phyloP scores from a whole-genome alignment of 2,329 filamentous ascomycete species.

The Zasmidium angulare region DNA sequence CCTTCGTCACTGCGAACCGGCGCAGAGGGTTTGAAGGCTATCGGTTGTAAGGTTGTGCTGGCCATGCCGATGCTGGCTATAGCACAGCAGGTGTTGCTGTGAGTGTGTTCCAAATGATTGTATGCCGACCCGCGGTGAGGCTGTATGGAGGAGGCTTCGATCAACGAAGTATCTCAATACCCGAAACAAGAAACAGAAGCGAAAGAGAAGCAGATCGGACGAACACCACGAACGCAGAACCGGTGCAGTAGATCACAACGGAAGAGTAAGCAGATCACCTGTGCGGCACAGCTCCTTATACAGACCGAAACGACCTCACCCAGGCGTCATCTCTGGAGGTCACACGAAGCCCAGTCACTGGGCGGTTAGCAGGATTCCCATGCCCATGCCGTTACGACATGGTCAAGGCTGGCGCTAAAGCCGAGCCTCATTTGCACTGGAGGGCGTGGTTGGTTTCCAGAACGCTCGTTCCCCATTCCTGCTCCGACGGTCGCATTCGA shows the following conservation, averaged over 20 bases:
- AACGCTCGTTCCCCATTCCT: conserved; percentile 14
- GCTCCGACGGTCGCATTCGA: conserved; percentile 4
- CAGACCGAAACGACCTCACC: conserved; percentile 14
- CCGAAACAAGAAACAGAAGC: conserved; percentile 21
- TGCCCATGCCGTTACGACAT: conserved; percentile 22
- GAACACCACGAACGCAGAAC: conserved; percentile 21
- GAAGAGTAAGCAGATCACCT: conserved; percentile 20
- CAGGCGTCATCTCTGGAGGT: conserved; percentile 22
- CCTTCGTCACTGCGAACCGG: conserved; percentile 54
- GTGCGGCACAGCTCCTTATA: conserved; percentile 30
- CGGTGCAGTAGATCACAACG: conserved; percentile 21
- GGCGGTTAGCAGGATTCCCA: conserved; percentile 30
- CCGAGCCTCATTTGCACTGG: conserved; percentile 25
- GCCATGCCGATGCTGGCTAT: neutral
- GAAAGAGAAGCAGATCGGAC: conserved; percentile 26
- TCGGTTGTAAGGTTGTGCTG: conserved; percentile 51
- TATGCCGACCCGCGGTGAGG: conserved; percentile 46
- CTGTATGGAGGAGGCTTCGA: conserved; percentile 42
- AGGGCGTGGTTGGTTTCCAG: conserved; percentile 22
- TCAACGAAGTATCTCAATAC: conserved; percentile 40
- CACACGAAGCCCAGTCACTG: conserved; percentile 18
- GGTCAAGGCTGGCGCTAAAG: conserved; percentile 33
- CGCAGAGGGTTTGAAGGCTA: conserved; percentile 56
- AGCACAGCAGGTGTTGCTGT: neutral
- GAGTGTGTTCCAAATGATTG: conserved; percentile 17